These are phyloP conservation scores for Mycena pura DNA, from an alignment of 768 basidiomycete genomes.

Conservation along the genomic window DNA sequence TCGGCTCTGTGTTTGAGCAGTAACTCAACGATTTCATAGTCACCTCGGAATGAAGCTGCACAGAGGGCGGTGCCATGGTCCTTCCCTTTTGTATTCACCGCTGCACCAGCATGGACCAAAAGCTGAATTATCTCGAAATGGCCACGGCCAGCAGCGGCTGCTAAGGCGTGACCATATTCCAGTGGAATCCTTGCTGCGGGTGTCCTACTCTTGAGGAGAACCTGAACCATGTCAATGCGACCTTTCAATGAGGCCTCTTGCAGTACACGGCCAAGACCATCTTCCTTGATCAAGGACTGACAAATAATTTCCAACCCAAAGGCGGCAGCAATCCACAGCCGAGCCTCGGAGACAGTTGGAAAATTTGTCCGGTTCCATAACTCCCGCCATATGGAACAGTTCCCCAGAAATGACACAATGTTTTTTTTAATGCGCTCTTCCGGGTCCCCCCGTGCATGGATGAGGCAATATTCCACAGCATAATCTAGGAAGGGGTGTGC, in stretches of 20 bases:
- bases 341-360: no score
- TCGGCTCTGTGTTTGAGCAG: neutral
- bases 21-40: neutral
- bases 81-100: neutral
- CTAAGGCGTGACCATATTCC: neutral
- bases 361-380: constrained; percentile 2
- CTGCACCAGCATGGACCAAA: neutral
- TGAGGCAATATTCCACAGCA: neutral
- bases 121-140: neutral
- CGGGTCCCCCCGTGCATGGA: neutral
- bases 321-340: neutral
- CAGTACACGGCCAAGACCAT: neutral
- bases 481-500: neutral
- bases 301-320: neutral
- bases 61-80: neutral
- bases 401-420: neutral
- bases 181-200: neutral
- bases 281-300: neutral
- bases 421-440: neutral
- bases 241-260: neutral
- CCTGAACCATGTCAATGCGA: neutral
- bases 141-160: neutral
- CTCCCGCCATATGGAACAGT: neutral
- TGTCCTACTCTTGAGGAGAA: neutral
- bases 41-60: neutral